Conservation (phyloP, 371 early-diverging fungal genomes). For the Apophysomyces sp. region DNA sequence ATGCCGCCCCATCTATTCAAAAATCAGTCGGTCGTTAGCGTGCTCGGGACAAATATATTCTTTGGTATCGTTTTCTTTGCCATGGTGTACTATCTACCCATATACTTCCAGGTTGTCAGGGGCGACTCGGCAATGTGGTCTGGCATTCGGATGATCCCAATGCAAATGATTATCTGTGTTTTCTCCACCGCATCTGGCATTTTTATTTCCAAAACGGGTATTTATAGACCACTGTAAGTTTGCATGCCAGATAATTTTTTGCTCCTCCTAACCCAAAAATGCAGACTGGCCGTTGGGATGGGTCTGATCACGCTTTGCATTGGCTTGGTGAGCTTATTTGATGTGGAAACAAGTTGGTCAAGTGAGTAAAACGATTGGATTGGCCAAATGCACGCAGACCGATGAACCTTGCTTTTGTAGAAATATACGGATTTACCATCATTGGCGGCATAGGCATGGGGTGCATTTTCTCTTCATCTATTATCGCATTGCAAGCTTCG, state of each 20-base stretch:
- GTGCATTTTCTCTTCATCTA: conserved; percentile 34
- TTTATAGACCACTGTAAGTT: conserved; percentile 49
- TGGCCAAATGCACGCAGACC: background rate
- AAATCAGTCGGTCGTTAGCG: conserved; percentile 42
- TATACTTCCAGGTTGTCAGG: conserved; percentile 78
- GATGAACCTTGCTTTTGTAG: conserved; percentile 6
- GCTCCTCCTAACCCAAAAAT: background rate
- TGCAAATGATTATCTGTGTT: conserved; percentile 45
- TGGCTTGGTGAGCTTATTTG: conserved; percentile 32
- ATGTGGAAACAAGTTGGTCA: conserved; percentile 24
- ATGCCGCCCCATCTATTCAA: conserved; percentile 57
- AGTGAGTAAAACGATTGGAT: conserved; percentile 10
- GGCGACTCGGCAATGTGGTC: conserved; percentile 53
- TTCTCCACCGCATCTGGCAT: conserved; percentile 38
- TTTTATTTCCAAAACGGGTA: conserved; percentile 45
- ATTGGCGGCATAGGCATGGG: conserved; percentile 35
- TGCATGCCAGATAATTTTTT: background rate
- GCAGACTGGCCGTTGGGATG: conserved; percentile 39
- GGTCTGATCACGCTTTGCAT: conserved; percentile 30
- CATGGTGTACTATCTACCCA: conserved; percentile 63
- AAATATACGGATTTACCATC: conserved; percentile 39
- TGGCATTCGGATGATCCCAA: conserved; percentile 52
- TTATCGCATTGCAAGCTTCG: conserved; percentile 48
- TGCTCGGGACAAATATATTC: conserved; percentile 51
- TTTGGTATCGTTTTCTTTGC: conserved; percentile 57